phyloP scores from a whole-genome alignment of 2,329 filamentous ascomycete species.

The Fusarium begoniae region DNA sequence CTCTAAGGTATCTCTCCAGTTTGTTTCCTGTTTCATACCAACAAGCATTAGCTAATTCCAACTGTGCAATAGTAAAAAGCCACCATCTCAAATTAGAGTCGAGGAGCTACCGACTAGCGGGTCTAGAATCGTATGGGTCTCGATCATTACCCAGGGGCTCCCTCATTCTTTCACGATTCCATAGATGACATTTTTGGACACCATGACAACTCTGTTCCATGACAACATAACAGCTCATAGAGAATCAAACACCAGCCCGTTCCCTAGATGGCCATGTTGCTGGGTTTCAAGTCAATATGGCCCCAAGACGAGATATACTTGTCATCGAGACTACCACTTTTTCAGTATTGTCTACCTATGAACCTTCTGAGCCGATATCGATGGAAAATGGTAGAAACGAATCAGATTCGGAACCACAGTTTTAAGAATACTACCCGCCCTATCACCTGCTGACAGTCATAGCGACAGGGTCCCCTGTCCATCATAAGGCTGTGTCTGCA shows the following conservation, averaged over 20 bases:
- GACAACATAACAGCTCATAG: not conserved
- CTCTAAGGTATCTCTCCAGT: not conserved
- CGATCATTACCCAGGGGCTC: not conserved
- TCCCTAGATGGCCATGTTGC: not conserved
- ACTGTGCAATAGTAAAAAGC: conserved; percentile 4
- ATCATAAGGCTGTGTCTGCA: conserved; percentile 40
- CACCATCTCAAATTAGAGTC: conserved; percentile 19
- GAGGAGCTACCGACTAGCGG: conserved; percentile 1
- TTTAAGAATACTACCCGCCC: not conserved
- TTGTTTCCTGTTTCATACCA: conserved; percentile 29
- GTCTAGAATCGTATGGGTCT: conserved; percentile 6
- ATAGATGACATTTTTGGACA: not conserved
- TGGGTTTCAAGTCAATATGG: not conserved
- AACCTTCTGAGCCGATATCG: not conserved
- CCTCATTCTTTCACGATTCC: not conserved
- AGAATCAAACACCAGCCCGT: not conserved
- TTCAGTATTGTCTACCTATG: not conserved
- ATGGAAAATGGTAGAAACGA: conserved; percentile 2
- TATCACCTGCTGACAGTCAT: conserved; percentile 30
- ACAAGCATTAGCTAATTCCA: conserved; percentile 5
- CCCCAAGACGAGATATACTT: not conserved
- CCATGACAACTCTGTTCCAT: not conserved
- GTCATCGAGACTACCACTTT: not conserved
- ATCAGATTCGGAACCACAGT: conserved; percentile 2
- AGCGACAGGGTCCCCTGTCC: conserved; percentile 26